phyloP scores from a whole-genome alignment of 2,329 filamentous ascomycete species.

The Didymella pinodella region DNA sequence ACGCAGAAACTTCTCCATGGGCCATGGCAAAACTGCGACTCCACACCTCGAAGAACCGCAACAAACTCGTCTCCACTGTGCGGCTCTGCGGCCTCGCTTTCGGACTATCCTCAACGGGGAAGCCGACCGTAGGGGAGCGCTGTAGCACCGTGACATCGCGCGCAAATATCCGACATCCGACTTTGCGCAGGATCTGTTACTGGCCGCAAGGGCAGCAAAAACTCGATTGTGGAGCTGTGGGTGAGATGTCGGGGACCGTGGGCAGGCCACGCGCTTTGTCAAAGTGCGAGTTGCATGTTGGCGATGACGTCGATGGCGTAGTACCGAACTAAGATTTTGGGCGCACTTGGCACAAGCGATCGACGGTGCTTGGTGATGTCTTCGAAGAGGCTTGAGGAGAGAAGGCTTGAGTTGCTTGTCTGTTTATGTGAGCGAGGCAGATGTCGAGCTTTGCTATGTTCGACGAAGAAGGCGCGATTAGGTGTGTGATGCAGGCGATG shows the following conservation, averaged over 20 bases:
- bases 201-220: not conserved
- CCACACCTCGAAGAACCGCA: not conserved
- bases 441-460: not conserved
- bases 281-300: not conserved
- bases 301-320: constrained; percentile 16
- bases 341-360: constrained; percentile 20
- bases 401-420: not conserved
- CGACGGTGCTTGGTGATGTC: constrained; percentile 15
- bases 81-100: constrained; percentile 16
- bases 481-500: not conserved
- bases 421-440: too few species aligned
- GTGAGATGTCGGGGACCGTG: constrained; percentile 19
- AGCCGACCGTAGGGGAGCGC: not conserved
- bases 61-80: not conserved
- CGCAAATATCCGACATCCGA: not conserved
- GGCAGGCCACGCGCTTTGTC: constrained; percentile 1
- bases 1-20: not conserved
- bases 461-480: not conserved
- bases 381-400: constrained; percentile 8
- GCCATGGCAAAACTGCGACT: not conserved
- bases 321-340: constrained; percentile 14
- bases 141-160: constrained; percentile 6
- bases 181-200: not conserved
- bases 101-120: constrained; percentile 1
- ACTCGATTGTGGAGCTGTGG: constrained; percentile 11